Evolutionary conservation across 495 filamentous ascomycete species (phyloP).

Genomic region (Aspergillus mulundensis): DNA sequence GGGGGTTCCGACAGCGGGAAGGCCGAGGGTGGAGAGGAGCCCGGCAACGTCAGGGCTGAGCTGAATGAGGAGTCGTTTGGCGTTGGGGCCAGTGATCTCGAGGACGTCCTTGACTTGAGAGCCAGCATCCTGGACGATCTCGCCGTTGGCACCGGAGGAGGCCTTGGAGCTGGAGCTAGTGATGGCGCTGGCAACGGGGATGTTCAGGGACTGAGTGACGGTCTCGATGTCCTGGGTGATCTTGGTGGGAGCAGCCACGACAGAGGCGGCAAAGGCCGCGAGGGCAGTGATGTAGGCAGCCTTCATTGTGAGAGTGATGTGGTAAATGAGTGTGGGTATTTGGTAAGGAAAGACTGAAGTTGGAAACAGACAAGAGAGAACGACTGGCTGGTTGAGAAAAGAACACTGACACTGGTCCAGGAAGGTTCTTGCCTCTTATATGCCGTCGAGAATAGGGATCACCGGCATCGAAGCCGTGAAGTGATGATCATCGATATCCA

Average conservation of each 20-base stretch:
- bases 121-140: constrained; percentile 31
- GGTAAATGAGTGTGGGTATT: constrained; percentile 11
- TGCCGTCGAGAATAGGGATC: constrained; percentile 5
- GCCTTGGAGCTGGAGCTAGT: constrained; percentile 3
- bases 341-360: constrained; percentile 30
- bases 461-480: background rate
- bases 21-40: constrained; percentile 31
- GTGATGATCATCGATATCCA: background rate
- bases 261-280: constrained; percentile 30
- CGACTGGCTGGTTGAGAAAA: constrained; percentile 13
- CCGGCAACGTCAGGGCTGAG: constrained; percentile 28
- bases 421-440: constrained; percentile 12
- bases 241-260: constrained; percentile 31
- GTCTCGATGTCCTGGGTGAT: constrained; percentile 22
- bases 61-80: constrained; percentile 32
- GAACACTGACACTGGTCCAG: background rate
- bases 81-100: constrained; percentile 30
- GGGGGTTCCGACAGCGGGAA: constrained; percentile 24
- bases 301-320: constrained; percentile 34
- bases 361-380: constrained; percentile 22
- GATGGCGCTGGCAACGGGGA: constrained; percentile 15
- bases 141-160: constrained; percentile 19
- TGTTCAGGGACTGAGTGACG: constrained; percentile 19
- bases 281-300: constrained; percentile 31
- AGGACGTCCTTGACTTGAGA: constrained; percentile 28